Percentiles rank a stretch among this genome's conserved stretches.
Evolutionary conservation across 2,329 filamentous ascomycete species (phyloP).

Genomic region (Colletotrichum tamarilloi): DNA sequence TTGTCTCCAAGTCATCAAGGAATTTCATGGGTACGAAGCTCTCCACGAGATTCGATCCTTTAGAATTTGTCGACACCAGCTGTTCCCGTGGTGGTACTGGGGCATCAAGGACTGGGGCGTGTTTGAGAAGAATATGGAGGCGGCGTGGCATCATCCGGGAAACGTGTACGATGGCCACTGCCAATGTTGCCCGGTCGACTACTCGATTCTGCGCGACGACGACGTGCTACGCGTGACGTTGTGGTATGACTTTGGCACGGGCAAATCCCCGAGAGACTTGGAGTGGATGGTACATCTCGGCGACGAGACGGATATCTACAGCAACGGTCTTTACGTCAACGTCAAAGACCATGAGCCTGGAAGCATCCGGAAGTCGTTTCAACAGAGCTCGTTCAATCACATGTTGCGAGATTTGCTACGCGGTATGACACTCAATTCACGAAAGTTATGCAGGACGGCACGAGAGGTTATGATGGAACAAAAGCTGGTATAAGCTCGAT

Average conservation of each 20-base stretch:
- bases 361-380: background rate
- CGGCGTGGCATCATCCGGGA: background rate
- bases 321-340: background rate
- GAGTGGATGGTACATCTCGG: background rate
- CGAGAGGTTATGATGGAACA: background rate
- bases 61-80: background rate
- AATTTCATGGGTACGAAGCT: background rate
- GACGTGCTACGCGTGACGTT: background rate
- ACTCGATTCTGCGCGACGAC: background rate
- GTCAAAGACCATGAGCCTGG: background rate
- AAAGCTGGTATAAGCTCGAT: background rate
- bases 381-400: background rate
- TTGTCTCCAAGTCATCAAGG: background rate
- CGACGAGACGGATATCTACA: background rate
- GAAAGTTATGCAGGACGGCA: background rate
- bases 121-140: background rate
- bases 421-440: background rate
- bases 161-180: background rate
- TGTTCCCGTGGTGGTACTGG: background rate
- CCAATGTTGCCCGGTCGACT: background rate
- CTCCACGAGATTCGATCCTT: background rate
- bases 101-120: background rate
- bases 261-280: background rate
- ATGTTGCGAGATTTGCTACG: background rate
- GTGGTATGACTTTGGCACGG: constrained; percentile 1